phyloP scores from a whole-genome alignment of 2,329 filamentous ascomycete genomes.

The Fusarium aywerte region DNA sequence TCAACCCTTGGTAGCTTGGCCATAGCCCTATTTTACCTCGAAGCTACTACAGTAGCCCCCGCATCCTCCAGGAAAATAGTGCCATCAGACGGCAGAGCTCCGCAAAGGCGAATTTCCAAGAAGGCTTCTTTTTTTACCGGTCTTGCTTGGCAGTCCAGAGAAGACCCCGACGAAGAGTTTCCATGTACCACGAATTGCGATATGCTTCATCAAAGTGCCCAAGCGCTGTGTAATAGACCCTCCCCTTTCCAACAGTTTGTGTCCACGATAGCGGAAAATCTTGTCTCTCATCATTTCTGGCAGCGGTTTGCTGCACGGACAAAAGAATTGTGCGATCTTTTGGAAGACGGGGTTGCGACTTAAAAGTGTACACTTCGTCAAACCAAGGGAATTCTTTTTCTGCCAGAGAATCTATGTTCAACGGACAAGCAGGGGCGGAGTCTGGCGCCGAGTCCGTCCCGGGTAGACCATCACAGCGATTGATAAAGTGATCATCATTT shows the following conservation, averaged over 20 bases:
- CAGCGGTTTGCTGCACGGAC: background rate
- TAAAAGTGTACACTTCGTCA: slow-evolving; percentile 31
- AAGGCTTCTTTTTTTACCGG: background rate
- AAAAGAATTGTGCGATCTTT: background rate
- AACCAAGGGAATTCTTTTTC: background rate
- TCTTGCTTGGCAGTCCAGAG: slow-evolving; percentile 15
- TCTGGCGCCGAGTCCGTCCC: background rate
- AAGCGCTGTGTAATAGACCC: slow-evolving; percentile 25
- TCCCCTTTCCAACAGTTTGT: slow-evolving; percentile 11
- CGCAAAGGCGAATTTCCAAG: background rate
- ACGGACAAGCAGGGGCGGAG: background rate
- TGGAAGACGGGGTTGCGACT: background rate
- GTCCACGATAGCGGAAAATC: slow-evolving; percentile 15
- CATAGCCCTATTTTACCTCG: background rate
- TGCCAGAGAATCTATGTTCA: rapidly evolving
- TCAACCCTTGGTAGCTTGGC: background rate
- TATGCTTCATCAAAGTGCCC: slow-evolving; percentile 32
- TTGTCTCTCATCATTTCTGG: background rate
- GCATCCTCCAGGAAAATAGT: background rate
- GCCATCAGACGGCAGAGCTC: background rate
- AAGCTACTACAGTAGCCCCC: background rate
- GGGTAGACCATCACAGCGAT: background rate
- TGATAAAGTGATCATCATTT: slow-evolving; percentile 1
- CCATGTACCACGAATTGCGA: slow-evolving; percentile 19
- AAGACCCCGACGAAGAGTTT: slow-evolving; percentile 8